A percentile compares a stretch with the other conserved stretches of the same genome.
phyloP scores from a whole-genome alignment of 2,329 filamentous ascomycete species.

The Aspergillus fumigatiaffinis region DNA sequence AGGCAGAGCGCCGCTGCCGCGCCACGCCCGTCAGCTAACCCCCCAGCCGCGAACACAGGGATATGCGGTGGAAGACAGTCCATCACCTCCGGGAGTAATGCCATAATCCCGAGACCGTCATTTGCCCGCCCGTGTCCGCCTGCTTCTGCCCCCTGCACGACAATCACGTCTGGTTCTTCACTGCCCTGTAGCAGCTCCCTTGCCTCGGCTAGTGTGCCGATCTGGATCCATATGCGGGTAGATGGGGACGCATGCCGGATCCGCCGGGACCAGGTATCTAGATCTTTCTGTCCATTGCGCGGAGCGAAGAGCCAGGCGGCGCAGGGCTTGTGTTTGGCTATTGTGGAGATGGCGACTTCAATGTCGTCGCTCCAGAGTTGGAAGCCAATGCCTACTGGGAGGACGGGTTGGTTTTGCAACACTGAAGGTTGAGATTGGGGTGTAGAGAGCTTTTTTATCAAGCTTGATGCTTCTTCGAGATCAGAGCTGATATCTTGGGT shows the following conservation, averaged over 20 bases:
- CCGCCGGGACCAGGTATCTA: slow-evolving; percentile 43
- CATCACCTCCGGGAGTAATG: slow-evolving; percentile 50
- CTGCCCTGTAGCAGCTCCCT: slow-evolving; percentile 34
- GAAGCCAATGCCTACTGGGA: slow-evolving; percentile 42
- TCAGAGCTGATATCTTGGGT: slow-evolving; percentile 28
- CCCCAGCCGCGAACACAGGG: slow-evolving; percentile 50
- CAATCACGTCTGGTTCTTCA: slow-evolving; percentile 49
- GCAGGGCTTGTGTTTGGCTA: slow-evolving; percentile 36
- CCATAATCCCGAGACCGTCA: slow-evolving; percentile 47
- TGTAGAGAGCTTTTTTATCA: slow-evolving; percentile 16
- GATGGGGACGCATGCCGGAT: slow-evolving; percentile 40
- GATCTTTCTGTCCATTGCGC: slow-evolving; percentile 26
- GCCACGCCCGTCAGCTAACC: slow-evolving; percentile 52
- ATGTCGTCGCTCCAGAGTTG: slow-evolving; percentile 40
- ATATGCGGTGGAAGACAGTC: slow-evolving; percentile 43
- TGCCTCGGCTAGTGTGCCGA: slow-evolving; percentile 51
- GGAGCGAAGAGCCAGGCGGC: slow-evolving; percentile 45
- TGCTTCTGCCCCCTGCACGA: slow-evolving; percentile 53
- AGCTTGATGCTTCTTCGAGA: slow-evolving; percentile 27
- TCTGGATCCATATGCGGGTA: slow-evolving; percentile 54
- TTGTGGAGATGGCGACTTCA: slow-evolving; percentile 23
- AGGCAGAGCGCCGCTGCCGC: slow-evolving; percentile 48
- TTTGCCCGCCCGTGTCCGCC: slow-evolving; percentile 52
- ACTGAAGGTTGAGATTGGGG: not conserved
- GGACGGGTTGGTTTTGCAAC: slow-evolving; percentile 6